A percentile compares a stretch with the other conserved stretches of the same genome.
Conservation (phyloP, 1,139 yeast genomes). For the Lipomyces yarrowii region DNA sequence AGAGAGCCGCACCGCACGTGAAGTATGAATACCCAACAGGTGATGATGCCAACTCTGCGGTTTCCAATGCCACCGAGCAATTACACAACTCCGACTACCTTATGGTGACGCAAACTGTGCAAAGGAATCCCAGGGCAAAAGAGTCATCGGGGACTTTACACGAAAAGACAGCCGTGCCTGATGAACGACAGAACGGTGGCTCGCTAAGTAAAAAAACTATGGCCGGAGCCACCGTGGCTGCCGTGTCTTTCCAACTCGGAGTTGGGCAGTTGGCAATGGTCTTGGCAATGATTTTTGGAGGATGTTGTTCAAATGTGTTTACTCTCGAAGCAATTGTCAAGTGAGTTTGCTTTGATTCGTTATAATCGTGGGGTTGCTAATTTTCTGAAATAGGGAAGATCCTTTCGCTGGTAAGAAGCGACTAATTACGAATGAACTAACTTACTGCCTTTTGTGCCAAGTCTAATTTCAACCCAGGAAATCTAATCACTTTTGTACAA, state of each 20-base stretch:
- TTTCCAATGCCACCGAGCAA: too few relatives aligned
- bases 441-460: too few relatives aligned
- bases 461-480: slow-evolving; percentile 28
- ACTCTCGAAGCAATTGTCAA: slow-evolving; percentile 58
- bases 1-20: too few relatives aligned
- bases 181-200: neutral
- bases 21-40: too few relatives aligned
- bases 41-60: too few relatives aligned
- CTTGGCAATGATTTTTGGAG: slow-evolving; percentile 59
- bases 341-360: slow-evolving; percentile 6
- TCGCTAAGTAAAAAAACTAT: neutral
- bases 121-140: neutral
- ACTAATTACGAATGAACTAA: too few relatives aligned
- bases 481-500: slow-evolving; percentile 61
- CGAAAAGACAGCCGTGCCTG: neutral
- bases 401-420: slow-evolving; percentile 48
- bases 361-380: neutral
- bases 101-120: neutral
- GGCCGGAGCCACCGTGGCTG: neutral
- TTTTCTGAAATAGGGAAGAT: slow-evolving; percentile 34
- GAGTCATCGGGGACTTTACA: neutral
- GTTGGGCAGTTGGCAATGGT: slow-evolving; percentile 35
- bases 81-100: too few relatives aligned
- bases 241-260: slow-evolving; percentile 10
- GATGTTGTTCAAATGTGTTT: slow-evolving; percentile 72